Evolutionary conservation across 2,329 filamentous ascomycete genomes (phyloP), one percentile per base, ranked within the genome.

Genomic region (Calonectria crousiana): DNA sequence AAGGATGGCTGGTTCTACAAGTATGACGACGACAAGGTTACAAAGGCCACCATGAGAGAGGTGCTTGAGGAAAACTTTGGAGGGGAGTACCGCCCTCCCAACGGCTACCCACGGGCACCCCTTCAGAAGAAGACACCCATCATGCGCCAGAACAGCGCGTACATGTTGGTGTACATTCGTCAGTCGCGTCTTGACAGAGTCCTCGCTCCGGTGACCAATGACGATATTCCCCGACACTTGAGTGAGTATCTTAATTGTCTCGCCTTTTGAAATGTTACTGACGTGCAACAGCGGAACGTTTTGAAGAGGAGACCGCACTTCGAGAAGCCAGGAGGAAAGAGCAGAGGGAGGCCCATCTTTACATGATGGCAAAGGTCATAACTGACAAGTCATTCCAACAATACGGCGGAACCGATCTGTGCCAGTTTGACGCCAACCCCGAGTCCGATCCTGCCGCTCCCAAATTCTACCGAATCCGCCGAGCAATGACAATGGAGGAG

Each of bases 151-250:
- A 93, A 92, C 85, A 99, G 96, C 84, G 97, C 97, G 6, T 99
- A 99, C 88, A 99, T 99, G 97, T 86, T 99, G 88, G 97, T 99
- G 2, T 99, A 99, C 82, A 95, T 99, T 77, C 93, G 97, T 58
- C 95, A 98, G 83, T 94, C 93, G 67, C 92, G 93, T 71, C 86
- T 98, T n/a, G 94, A 98, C 81, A 90, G 94, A 77, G 93, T 98
- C 62, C 89, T 99, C 68, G 91, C 93, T 52, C 91, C 93, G 0
- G 94, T 97, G 47, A 90, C 91, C n/a, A 89, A 93, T 76, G 90
- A 94, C 2, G 93, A 98, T 80, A 95, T 95, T 20, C 97, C 97
- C 3, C 83, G 88, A 67, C 96, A 98, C 86, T 91, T 98, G 67
- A 93, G 92, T 93, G 89, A 86, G 89, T 86, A 26, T 13, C 53